Percentiles rank a stretch among this genome's conserved stretches.
Conservation (phyloP, 2,329 filamentous ascomycete genomes). For the Juglanconis sp. region DNA sequence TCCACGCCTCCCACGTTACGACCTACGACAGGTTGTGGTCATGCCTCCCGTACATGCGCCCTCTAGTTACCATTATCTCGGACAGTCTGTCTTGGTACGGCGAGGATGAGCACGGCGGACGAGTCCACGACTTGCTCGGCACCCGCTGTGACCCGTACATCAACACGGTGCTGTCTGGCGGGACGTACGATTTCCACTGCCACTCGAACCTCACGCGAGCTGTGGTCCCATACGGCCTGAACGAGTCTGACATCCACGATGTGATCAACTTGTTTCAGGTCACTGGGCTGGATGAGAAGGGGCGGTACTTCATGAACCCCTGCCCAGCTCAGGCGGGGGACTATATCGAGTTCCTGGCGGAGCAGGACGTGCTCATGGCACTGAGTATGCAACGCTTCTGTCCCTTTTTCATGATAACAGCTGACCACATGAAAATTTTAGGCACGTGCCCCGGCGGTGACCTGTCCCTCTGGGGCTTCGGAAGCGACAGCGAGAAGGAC, state of each 20-base stretch:
- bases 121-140: slow-evolving; percentile 75
- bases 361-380: slow-evolving; percentile 68
- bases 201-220: slow-evolving; percentile 78
- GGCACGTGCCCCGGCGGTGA: slow-evolving; percentile 78
- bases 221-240: slow-evolving; percentile 64
- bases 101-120: slow-evolving; percentile 59
- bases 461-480: slow-evolving; percentile 78
- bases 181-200: slow-evolving; percentile 76
- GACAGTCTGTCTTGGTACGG: slow-evolving; percentile 66
- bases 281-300: slow-evolving; percentile 69
- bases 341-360: slow-evolving; percentile 75
- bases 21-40: slow-evolving; percentile 75
- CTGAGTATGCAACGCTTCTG: slow-evolving; percentile 40
- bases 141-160: slow-evolving; percentile 85
- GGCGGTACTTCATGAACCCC: slow-evolving; percentile 73
- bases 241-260: slow-evolving; percentile 76
- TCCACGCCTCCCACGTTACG: slow-evolving; percentile 72
- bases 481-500: slow-evolving; percentile 61
- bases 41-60: slow-evolving; percentile 71
- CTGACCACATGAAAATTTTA: slow-evolving; percentile 20
- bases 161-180: slow-evolving; percentile 67
- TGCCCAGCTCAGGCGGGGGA: slow-evolving; percentile 54
- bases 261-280: slow-evolving; percentile 86
- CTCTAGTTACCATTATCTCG: slow-evolving; percentile 65
- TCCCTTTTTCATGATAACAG: slow-evolving; percentile 28